These are phyloP conservation scores for Pythium myriotylum DNA, from an alignment of 352 stramenopile species.

Conservation along the genomic window DNA sequence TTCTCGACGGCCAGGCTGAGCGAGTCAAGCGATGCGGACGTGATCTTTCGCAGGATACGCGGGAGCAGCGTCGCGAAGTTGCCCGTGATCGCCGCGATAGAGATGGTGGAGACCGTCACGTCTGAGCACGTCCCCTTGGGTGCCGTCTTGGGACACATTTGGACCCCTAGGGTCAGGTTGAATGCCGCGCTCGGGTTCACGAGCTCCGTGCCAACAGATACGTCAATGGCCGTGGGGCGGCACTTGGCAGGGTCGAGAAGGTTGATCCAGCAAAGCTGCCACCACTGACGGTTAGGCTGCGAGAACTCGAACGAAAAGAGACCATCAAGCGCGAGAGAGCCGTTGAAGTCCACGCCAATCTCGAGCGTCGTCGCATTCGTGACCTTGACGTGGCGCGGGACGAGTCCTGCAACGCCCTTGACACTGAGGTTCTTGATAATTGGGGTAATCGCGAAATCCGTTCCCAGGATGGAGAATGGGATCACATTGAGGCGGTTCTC, in stretches of 20 bases:
- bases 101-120: slow-evolving; percentile 42
- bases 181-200: slow-evolving; percentile 31
- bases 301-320: slow-evolving; percentile 48
- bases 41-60: slow-evolving; percentile 34
- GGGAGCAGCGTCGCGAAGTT: slow-evolving; percentile 23
- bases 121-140: slow-evolving; percentile 48
- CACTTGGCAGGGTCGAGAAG: slow-evolving; percentile 49
- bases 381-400: slow-evolving; percentile 51
- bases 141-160: slow-evolving; percentile 37
- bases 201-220: slow-evolving; percentile 42
- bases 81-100: slow-evolving; percentile 37
- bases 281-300: slow-evolving; percentile 63
- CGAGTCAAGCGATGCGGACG: slow-evolving; percentile 20
- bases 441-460: slow-evolving; percentile 50
- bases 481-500: slow-evolving; percentile 43
- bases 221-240: slow-evolving; percentile 34
- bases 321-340: slow-evolving; percentile 34
- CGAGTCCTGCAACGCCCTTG: slow-evolving; percentile 42
- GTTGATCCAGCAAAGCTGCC: slow-evolving; percentile 59
- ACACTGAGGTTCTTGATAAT: slow-evolving; percentile 54
- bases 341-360: slow-evolving; percentile 48
- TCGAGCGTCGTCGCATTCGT: slow-evolving; percentile 37
- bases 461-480: slow-evolving; percentile 48
- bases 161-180: slow-evolving; percentile 32
- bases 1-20: slow-evolving; percentile 42